phyloP scores from a whole-genome alignment of 768 basidiomycete species.

The Suillus tomentosus region DNA sequence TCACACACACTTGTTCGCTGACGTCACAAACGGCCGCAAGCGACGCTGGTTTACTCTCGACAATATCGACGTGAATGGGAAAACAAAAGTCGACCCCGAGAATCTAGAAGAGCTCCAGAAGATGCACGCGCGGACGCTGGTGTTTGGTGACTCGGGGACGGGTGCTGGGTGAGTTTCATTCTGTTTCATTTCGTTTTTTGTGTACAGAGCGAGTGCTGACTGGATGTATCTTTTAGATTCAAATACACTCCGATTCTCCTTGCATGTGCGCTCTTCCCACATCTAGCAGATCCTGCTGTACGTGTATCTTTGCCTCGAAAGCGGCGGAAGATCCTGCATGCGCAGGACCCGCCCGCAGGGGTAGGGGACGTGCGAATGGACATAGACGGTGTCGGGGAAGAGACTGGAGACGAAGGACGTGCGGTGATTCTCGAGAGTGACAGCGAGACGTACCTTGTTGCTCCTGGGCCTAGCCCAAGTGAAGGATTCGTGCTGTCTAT shows the following conservation, averaged over 20 bases:
- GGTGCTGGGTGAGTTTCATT: constrained; percentile 45
- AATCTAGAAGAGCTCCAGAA: constrained; percentile 41
- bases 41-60: constrained; percentile 25
- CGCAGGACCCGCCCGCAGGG: not conserved
- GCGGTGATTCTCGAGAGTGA: constrained; percentile 30
- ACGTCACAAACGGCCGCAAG: constrained; percentile 40
- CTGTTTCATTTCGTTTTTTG: not conserved
- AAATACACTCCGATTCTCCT: constrained; percentile 53
- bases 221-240: constrained; percentile 38
- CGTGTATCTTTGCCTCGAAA: constrained; percentile 23
- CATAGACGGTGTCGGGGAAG: constrained; percentile 12
- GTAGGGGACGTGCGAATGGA: constrained; percentile 17
- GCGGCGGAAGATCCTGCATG: constrained; percentile 27
- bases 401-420: constrained; percentile 13
- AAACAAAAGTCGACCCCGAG: constrained; percentile 23
- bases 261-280: constrained; percentile 47
- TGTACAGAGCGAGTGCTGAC: not conserved
- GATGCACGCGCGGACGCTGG: constrained; percentile 48
- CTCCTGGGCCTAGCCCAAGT: constrained; percentile 10
- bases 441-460: constrained; percentile 25
- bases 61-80: constrained; percentile 22
- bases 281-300: constrained; percentile 20
- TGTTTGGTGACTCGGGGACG: constrained; percentile 44
- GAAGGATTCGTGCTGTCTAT: constrained; percentile 12
- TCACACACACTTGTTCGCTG: constrained; percentile 21